Conservation (phyloP, 108 stramenopile species). For the Cyclotella kingstonii region DNA sequence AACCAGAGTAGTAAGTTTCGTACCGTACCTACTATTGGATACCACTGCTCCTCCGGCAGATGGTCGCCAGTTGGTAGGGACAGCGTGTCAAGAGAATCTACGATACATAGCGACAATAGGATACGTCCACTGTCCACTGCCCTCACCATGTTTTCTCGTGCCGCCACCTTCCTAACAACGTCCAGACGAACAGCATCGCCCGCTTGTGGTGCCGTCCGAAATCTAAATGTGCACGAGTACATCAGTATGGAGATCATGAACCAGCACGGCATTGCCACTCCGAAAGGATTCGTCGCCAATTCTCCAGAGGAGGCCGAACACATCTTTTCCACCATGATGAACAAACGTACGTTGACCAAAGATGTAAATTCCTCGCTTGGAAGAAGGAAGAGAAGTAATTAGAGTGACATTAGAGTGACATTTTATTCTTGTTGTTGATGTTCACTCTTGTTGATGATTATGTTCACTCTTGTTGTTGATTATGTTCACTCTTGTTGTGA, state of each 20-base stretch:
- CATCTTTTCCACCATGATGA: constrained; percentile 53
- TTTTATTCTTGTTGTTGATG: neutral
- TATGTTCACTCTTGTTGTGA: neutral
- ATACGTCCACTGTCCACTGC: no score
- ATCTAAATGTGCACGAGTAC: constrained; percentile 77
- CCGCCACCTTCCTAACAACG: constrained; percentile 11
- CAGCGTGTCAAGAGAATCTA: no score
- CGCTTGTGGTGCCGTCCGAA: constrained; percentile 50
- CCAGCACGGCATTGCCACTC: constrained; percentile 62
- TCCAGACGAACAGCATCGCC: constrained; percentile 29
- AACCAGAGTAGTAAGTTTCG: no score
- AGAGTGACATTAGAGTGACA: no score
- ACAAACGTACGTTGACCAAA: constrained; percentile 46
- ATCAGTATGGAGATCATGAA: constrained; percentile 78
- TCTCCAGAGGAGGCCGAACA: constrained; percentile 79
- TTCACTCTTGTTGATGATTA: neutral
- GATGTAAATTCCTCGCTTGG: neutral
- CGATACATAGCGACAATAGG: no score
- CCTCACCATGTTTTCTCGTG: constrained; percentile 25
- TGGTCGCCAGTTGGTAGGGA: no score
- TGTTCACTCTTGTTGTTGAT: neutral
- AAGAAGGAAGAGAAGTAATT: no score
- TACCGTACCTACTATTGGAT: no score
- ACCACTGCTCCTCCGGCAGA: no score
- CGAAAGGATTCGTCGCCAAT: constrained; percentile 54